A percentile compares a stretch with the other conserved stretches of the same genome.
Conservation (phyloP, 495 filamentous ascomycete genomes). For the Penicillium angulare region DNA sequence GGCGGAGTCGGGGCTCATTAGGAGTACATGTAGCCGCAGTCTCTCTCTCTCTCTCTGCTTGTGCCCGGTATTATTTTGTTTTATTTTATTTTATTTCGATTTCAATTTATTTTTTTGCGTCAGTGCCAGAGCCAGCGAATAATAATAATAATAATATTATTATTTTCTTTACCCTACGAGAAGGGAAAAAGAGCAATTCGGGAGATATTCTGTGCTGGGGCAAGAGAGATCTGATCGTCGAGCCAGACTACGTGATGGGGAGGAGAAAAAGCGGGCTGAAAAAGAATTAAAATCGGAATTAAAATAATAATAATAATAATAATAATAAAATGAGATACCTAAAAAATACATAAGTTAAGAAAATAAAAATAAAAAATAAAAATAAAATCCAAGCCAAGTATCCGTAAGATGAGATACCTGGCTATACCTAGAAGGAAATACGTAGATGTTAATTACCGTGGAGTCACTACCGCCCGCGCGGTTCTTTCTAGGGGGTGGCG, state of each 20-base stretch:
- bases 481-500: conserved; percentile 41
- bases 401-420: not conserved
- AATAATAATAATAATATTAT: not conserved
- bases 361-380: conserved; percentile 7
- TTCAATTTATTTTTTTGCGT: not conserved
- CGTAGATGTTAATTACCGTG: conserved; percentile 7
- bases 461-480: conserved; percentile 30
- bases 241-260: not conserved
- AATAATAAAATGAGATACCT: not conserved
- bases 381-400: conserved; percentile 1
- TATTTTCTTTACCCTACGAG: not conserved
- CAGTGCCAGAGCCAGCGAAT: not conserved
- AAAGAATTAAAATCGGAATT: too few relatives aligned
- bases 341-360: too few relatives aligned
- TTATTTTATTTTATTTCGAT: not conserved
- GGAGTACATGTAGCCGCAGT: not conserved
- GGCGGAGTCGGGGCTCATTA: not conserved
- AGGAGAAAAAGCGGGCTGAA: not conserved
- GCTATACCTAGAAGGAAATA: not conserved
- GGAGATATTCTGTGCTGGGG: conserved; percentile 3
- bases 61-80: not conserved
- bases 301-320: not conserved
- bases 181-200: not conserved
- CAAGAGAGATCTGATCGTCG: conserved; percentile 8
- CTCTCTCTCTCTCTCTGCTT: not conserved